Evolutionary conservation across 2,329 filamentous ascomycete genomes (phyloP).

Genomic region (Domatiomyces globalis): DNA sequence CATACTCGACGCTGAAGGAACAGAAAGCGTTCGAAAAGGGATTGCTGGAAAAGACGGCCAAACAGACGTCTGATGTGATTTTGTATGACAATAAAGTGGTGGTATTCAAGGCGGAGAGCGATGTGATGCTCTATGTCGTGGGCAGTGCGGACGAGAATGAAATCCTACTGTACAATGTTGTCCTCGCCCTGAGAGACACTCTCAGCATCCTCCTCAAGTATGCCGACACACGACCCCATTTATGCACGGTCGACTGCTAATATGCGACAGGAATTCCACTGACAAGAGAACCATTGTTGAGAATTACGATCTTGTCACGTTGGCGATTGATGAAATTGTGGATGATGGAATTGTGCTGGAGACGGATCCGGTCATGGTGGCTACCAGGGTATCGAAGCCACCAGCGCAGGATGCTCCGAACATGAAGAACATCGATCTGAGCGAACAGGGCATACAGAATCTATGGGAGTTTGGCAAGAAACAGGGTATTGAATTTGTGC

Average conservation of each 20-base stretch:
- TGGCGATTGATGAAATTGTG: slow-evolving; percentile 89
- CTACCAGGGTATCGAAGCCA: slow-evolving; percentile 80
- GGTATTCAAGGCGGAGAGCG: slow-evolving; percentile 94
- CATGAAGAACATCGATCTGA: slow-evolving; percentile 86
- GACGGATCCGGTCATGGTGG: slow-evolving; percentile 88
- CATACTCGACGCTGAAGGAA: slow-evolving; percentile 78
- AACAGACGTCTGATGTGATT: slow-evolving; percentile 90
- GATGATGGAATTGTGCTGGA: slow-evolving; percentile 95
- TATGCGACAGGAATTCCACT: slow-evolving; percentile 59
- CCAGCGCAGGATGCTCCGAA: slow-evolving; percentile 77
- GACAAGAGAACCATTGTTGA: slow-evolving; percentile 97
- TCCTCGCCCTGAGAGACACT: slow-evolving; percentile 78
- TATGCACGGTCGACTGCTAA: slow-evolving; percentile 10
- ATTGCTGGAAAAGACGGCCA: slow-evolving; percentile 85
- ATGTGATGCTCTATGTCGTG: slow-evolving; percentile 92
- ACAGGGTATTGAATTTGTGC: slow-evolving; percentile 78
- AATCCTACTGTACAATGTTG: slow-evolving; percentile 86
- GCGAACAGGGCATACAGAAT: slow-evolving; percentile 89
- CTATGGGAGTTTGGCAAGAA: slow-evolving; percentile 86
- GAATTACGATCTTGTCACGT: slow-evolving; percentile 91
- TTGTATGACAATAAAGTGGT: slow-evolving; percentile 94
- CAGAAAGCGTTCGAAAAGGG: slow-evolving; percentile 97
- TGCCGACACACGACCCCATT: slow-evolving; percentile 18
- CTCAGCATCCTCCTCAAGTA: slow-evolving; percentile 88
- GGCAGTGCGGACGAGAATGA: slow-evolving; percentile 91